Conservation (phyloP, 768 basidiomycete species). For the Naganishia friedmannii region DNA sequence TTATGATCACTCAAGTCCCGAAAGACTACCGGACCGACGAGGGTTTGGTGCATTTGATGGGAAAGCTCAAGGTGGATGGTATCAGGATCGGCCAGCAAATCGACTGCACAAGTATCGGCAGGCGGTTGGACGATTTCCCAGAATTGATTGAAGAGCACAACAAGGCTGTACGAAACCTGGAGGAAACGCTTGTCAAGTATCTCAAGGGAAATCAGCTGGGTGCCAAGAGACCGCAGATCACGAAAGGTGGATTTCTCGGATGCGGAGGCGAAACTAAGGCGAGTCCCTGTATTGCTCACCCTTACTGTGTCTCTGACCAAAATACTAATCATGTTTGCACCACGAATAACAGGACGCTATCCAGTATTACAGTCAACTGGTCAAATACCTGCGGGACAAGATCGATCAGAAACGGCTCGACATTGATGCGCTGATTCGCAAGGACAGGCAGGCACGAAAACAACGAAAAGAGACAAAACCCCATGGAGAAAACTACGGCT, state of each 20-base stretch:
- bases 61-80: slow-evolving; percentile 51
- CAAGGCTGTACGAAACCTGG: slow-evolving; percentile 86
- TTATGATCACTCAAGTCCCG: slow-evolving; percentile 73
- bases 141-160: slow-evolving; percentile 83
- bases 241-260: slow-evolving; percentile 73
- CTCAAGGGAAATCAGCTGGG: slow-evolving; percentile 77
- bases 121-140: slow-evolving; percentile 81
- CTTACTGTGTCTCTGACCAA: not conserved
- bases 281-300: not conserved
- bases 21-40: slow-evolving; percentile 80
- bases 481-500: slow-evolving; percentile 69
- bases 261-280: slow-evolving; percentile 67
- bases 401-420: slow-evolving; percentile 55
- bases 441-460: slow-evolving; percentile 64
- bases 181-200: slow-evolving; percentile 82
- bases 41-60: slow-evolving; percentile 61
- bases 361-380: slow-evolving; percentile 66
- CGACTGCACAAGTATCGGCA: slow-evolving; percentile 53
- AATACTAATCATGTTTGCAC: too few relatives aligned
- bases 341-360: slow-evolving; percentile 66
- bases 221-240: slow-evolving; percentile 75
- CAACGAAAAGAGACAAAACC: slow-evolving; percentile 37
- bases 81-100: slow-evolving; percentile 52
- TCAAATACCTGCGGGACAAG: slow-evolving; percentile 59
- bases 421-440: slow-evolving; percentile 51